Evolutionary conservation across 768 basidiomycete species (phyloP).

Genomic region (Phlegmacium glaucopus): DNA sequence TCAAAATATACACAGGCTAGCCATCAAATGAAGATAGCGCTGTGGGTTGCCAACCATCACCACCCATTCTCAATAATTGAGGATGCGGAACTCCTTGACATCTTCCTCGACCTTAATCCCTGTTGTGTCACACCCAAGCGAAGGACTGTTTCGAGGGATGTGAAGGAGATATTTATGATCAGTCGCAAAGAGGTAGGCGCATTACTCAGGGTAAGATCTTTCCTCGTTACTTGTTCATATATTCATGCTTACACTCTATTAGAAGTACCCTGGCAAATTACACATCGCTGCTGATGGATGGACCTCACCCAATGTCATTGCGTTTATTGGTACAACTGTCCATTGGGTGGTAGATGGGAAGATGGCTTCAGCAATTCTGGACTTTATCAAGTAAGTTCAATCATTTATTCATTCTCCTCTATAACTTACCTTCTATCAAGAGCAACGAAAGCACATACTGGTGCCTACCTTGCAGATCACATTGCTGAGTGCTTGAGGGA

Average conservation of each 20-base stretch:
- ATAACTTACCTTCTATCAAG: too few relatives aligned
- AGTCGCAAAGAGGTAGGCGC: not conserved
- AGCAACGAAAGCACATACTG: too few relatives aligned
- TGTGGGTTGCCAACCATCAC: not conserved
- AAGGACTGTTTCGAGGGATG: not conserved
- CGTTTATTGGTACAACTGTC: not conserved
- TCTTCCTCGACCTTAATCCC: not conserved
- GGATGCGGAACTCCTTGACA: not conserved
- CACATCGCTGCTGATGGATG: too few relatives aligned
- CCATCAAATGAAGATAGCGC: not conserved
- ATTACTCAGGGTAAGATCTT: not conserved
- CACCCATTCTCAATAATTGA: not conserved
- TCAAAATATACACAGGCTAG: too few relatives aligned
- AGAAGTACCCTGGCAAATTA: not conserved
- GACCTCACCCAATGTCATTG: not conserved
- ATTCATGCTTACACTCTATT: not conserved
- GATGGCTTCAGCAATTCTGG: not conserved
- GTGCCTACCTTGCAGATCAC: too few relatives aligned
- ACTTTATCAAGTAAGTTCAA: not conserved
- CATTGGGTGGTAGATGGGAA: not conserved
- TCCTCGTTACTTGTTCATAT: not conserved
- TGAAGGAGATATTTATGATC: not conserved
- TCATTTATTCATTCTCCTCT: too few relatives aligned
- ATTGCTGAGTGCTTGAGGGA: too few relatives aligned
- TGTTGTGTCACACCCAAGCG: not conserved